Conservation (phyloP, 169 alveolate genomes). For the Babesia sp. region DNA sequence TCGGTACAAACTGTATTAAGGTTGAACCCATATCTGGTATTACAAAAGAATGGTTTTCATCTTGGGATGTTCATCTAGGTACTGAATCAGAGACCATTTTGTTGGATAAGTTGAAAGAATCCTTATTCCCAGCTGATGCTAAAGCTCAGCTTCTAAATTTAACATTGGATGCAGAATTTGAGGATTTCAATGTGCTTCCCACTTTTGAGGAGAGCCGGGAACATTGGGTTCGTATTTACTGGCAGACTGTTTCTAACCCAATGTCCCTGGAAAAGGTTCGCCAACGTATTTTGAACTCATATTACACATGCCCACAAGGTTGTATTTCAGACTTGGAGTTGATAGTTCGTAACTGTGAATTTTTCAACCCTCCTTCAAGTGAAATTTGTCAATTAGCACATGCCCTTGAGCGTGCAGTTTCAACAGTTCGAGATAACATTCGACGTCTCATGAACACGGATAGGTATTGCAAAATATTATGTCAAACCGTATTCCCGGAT, state of each 20-base stretch:
- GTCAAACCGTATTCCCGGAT: constrained; percentile 19
- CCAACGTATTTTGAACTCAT: constrained; percentile 53
- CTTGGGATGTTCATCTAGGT: constrained; percentile 24
- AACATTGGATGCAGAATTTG: constrained; percentile 24
- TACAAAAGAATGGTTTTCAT: neutral
- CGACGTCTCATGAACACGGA: constrained; percentile 1
- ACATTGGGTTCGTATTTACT: constrained; percentile 63
- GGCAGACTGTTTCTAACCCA: constrained; percentile 68
- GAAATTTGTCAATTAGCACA: constrained; percentile 22
- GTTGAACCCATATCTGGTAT: constrained; percentile 1
- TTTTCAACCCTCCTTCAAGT: constrained; percentile 56
- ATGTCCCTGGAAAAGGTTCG: constrained; percentile 54
- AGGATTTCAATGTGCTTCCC: constrained; percentile 21
- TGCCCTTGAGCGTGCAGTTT: constrained; percentile 4
- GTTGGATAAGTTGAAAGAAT: neutral
- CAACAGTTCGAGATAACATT: neutral
- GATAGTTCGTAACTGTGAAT: constrained; percentile 61
- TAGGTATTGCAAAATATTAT: neutral
- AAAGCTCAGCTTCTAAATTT: constrained; percentile 23
- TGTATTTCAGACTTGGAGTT: constrained; percentile 50
- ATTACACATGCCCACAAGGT: constrained; percentile 67
- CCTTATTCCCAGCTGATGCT: constrained; percentile 22
- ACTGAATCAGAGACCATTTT: neutral
- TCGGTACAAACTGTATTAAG: constrained; percentile 24
- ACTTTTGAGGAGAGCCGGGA: constrained; percentile 42